Evolutionary conservation across 345 rosid species (phyloP).

Genomic region (Citrus reticulata): DNA sequence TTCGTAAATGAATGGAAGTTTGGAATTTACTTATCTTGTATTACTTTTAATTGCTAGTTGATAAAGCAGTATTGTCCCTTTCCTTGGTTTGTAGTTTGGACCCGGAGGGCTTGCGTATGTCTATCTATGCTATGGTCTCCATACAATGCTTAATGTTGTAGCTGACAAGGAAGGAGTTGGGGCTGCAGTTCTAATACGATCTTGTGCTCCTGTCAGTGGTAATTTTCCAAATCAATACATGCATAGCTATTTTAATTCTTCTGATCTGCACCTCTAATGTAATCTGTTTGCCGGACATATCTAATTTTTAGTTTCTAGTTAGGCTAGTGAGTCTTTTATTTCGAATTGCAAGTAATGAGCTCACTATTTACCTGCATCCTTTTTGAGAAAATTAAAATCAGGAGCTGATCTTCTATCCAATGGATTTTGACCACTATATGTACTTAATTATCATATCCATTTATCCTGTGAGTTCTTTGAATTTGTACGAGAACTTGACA

Average conservation of each 20-base stretch:
- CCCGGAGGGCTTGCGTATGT: conserved; percentile 94
- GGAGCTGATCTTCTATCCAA: background rate
- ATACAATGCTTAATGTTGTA: conserved; percentile 86
- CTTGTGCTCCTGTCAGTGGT: conserved; percentile 90
- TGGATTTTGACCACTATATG: background rate
- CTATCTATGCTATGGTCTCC: conserved; percentile 92
- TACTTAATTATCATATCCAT: background rate
- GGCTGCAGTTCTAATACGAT: conserved; percentile 78
- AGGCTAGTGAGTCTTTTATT: background rate
- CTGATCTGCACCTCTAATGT: background rate
- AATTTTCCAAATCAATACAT: conserved; percentile 11
- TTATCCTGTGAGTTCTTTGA: background rate
- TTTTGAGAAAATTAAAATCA: background rate
- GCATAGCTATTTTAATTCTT: background rate
- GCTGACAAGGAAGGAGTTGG: conserved; percentile 92
- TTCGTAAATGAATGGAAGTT: background rate
- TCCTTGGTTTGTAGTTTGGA: conserved; percentile 64
- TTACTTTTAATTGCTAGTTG: background rate
- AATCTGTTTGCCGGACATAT: background rate
- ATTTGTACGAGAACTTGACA: background rate
- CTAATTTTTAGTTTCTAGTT: background rate
- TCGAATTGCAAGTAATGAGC: background rate
- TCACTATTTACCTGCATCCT: background rate
- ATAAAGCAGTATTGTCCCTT: background rate
- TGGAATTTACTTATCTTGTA: background rate